Conservation (phyloP, 805 yeast species). For the Dipodascus albidus region DNA sequence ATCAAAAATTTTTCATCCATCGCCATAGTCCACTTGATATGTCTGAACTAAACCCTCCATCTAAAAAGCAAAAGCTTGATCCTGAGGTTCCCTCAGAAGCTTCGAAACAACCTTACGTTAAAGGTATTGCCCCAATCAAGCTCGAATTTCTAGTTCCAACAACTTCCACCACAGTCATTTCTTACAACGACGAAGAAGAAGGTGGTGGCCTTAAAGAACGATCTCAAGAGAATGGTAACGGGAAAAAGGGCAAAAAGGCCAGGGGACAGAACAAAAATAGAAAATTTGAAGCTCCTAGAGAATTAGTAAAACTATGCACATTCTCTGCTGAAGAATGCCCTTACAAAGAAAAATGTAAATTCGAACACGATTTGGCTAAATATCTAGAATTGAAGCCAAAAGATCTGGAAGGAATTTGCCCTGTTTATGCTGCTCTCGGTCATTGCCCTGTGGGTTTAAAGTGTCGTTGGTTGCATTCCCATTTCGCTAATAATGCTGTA, state of each 20-base stretch:
- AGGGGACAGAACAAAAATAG: constrained; percentile 81
- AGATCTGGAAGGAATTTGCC: constrained; percentile 73
- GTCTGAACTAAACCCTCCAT: constrained; percentile 8
- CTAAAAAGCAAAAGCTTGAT: constrained; percentile 18
- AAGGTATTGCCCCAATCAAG: constrained; percentile 71
- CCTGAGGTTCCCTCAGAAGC: no score
- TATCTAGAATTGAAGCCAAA: constrained; percentile 56
- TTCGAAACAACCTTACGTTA: constrained; percentile 21
- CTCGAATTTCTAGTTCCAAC: constrained; percentile 45
- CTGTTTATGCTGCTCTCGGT: constrained; percentile 72
- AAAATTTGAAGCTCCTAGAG: constrained; percentile 59
- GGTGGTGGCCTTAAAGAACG: constrained; percentile 15
- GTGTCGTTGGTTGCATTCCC: constrained; percentile 82
- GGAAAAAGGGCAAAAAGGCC: constrained; percentile 32
- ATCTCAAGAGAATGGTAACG: constrained; percentile 35
- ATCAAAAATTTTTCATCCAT: not conserved
- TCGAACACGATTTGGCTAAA: constrained; percentile 57
- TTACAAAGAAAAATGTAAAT: constrained; percentile 64
- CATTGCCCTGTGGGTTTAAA: constrained; percentile 87
- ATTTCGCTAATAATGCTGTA: constrained; percentile 34
- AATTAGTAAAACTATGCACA: constrained; percentile 54
- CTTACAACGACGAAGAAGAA: constrained; percentile 18
- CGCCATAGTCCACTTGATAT: not conserved
- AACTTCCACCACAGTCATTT: constrained; percentile 6
- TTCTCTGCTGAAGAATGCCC: constrained; percentile 29